Conservation (phyloP, 1,284 basidiomycete species). For the Leucoagaricus sp. region DNA sequence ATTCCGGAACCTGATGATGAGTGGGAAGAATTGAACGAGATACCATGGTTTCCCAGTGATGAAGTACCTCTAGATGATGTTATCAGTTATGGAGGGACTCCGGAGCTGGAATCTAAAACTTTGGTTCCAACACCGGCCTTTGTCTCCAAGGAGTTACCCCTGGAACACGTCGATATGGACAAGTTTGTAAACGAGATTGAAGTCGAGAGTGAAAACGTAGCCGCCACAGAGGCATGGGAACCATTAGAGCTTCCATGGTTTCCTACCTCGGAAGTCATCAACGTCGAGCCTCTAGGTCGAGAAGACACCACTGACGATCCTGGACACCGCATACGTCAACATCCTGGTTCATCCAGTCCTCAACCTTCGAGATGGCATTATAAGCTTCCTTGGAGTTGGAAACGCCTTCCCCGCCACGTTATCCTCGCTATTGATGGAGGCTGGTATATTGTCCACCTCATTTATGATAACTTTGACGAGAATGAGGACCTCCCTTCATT, state of each 20-base stretch:
- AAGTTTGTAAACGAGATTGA: no score
- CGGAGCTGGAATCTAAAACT: neutral
- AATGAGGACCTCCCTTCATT: neutral
- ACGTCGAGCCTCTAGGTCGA: neutral
- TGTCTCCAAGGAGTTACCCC: neutral
- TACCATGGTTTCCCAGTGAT: neutral
- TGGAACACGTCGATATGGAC: neutral
- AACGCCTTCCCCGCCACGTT: neutral
- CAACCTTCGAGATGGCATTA: neutral
- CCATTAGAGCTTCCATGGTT: constrained; percentile 8
- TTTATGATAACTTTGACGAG: neutral
- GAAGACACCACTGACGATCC: neutral
- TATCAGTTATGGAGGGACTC: no score
- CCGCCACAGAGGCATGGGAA: neutral
- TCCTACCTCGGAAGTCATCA: neutral
- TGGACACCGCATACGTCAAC: neutral
- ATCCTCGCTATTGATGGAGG: constrained; percentile 4
- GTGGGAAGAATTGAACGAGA: neutral
- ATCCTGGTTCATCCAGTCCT: neutral
- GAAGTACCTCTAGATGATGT: neutral
- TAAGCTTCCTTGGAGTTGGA: neutral
- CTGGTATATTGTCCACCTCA: constrained; percentile 6
- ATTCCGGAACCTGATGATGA: neutral
- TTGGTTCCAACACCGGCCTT: neutral
- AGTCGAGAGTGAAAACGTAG: no score